Percentiles rank a stretch among this genome's conserved stretches.
Conservation (phyloP, 371 early-diverging fungal genomes). For the Funneliformis caledonium region DNA sequence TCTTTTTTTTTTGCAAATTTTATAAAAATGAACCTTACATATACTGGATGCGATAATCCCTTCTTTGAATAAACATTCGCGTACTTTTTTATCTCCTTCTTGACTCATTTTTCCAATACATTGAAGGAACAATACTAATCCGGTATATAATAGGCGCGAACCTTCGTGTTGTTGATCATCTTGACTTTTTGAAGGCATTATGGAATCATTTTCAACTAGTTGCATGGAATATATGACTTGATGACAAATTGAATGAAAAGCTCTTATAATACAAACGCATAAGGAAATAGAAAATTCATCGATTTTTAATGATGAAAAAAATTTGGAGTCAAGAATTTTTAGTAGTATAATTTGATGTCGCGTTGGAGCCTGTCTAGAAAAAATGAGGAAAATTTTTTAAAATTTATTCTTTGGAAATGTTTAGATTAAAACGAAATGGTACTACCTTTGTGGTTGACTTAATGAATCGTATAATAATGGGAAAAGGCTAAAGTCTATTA, state of each 20-base stretch:
- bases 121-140: constrained; percentile 25
- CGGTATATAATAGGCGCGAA: neutral
- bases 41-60: constrained; percentile 12
- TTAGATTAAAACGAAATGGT: neutral
- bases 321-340: constrained; percentile 29
- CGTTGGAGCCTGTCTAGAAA: constrained; percentile 13
- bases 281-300: neutral
- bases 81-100: constrained; percentile 11
- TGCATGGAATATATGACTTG: constrained; percentile 24
- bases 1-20: no score
- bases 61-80: constrained; percentile 23
- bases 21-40: constrained; percentile 7
- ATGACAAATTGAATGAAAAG: constrained; percentile 8
- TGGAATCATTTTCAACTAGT: neutral
- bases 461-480: constrained; percentile 10
- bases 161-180: neutral
- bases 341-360: constrained; percentile 29
- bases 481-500: constrained; percentile 31
- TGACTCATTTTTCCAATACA: constrained; percentile 34
- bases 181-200: neutral
- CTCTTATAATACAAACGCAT: neutral
- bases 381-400: neutral
- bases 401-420: neutral
- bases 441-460: constrained; percentile 1
- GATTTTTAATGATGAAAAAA: neutral